Conservation (phyloP, 371 early-diverging fungal species). For the Rhizopus microsporus region DNA sequence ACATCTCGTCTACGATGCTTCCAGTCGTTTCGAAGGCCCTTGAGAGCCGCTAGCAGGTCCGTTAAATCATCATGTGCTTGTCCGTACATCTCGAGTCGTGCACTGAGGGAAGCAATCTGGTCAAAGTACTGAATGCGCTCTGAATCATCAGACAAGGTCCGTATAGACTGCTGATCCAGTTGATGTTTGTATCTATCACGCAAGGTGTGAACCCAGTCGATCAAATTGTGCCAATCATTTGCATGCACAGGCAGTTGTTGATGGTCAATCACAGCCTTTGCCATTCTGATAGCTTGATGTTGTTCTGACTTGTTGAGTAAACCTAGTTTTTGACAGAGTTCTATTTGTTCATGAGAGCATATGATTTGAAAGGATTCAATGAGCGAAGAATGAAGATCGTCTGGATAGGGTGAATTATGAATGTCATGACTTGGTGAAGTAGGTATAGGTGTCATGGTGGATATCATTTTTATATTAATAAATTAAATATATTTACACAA, state of each 20-base stretch:
- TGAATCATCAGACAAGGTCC: slow-evolving; percentile 15
- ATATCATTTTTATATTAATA: neutral
- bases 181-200: slow-evolving; percentile 28
- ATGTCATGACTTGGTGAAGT: neutral
- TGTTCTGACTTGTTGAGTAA: slow-evolving; percentile 28
- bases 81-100: slow-evolving; percentile 25
- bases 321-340: slow-evolving; percentile 22
- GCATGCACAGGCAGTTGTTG: slow-evolving; percentile 17
- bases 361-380: slow-evolving; percentile 27
- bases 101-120: slow-evolving; percentile 19
- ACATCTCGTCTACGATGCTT: slow-evolving; percentile 31
- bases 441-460: neutral
- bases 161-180: slow-evolving; percentile 25
- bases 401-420: neutral
- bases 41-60: slow-evolving; percentile 23
- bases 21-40: slow-evolving; percentile 30
- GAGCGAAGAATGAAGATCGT: slow-evolving; percentile 16
- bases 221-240: slow-evolving; percentile 22
- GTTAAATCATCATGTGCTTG: slow-evolving; percentile 35
- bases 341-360: slow-evolving; percentile 33
- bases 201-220: slow-evolving; percentile 26
- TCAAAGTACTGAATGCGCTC: slow-evolving; percentile 25
- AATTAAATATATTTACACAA: neutral
- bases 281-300: slow-evolving; percentile 24
- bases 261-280: slow-evolving; percentile 22